These are phyloP conservation scores for Xanthoparmelia taractica DNA, from an alignment of 495 filamentous ascomycete species.

Conservation along the genomic window DNA sequence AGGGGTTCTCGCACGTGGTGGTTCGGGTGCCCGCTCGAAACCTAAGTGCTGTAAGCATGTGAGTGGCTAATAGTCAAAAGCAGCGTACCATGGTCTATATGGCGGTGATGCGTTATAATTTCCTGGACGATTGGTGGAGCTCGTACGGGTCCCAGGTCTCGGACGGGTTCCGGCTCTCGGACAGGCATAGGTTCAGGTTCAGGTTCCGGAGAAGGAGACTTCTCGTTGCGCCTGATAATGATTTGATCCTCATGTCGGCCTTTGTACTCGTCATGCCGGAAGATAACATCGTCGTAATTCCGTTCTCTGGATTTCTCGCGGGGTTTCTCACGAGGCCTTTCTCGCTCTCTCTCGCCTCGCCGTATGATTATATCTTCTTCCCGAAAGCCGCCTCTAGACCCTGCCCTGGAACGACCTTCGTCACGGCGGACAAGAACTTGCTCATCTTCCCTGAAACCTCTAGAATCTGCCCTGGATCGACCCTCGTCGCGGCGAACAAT, in stretches of 20 bases:
- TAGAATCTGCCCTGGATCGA: slow-evolving; percentile 21
- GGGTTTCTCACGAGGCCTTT: slow-evolving; percentile 19
- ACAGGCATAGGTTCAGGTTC: slow-evolving; percentile 34
- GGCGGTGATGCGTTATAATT: slow-evolving; percentile 75
- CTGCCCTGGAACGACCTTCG: slow-evolving; percentile 18
- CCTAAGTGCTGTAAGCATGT: slow-evolving; percentile 10
- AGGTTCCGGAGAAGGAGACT: slow-evolving; percentile 34
- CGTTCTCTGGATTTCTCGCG: slow-evolving; percentile 22
- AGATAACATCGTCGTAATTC: slow-evolving; percentile 32
- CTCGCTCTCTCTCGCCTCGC: slow-evolving; percentile 19
- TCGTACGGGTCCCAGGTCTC: slow-evolving; percentile 44
- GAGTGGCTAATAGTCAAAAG: not conserved
- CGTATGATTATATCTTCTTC: slow-evolving; percentile 28
- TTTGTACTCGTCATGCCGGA: slow-evolving; percentile 25
- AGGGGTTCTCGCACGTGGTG: slow-evolving; percentile 15
- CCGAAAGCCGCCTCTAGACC: slow-evolving; percentile 27
- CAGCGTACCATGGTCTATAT: slow-evolving; percentile 74
- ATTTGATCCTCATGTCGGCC: slow-evolving; percentile 27
- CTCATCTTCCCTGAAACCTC: slow-evolving; percentile 18
- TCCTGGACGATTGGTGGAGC: slow-evolving; percentile 69
- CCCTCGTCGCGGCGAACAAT: slow-evolving; percentile 22
- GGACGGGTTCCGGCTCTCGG: slow-evolving; percentile 29
- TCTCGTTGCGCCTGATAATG: slow-evolving; percentile 29
- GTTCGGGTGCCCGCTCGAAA: slow-evolving; percentile 23
- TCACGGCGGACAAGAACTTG: slow-evolving; percentile 23